Percentiles rank a stretch among this genome's conserved stretches.
Evolutionary conservation across 2,329 filamentous ascomycete species (phyloP).

Genomic region (Bipolaris victoriae): DNA sequence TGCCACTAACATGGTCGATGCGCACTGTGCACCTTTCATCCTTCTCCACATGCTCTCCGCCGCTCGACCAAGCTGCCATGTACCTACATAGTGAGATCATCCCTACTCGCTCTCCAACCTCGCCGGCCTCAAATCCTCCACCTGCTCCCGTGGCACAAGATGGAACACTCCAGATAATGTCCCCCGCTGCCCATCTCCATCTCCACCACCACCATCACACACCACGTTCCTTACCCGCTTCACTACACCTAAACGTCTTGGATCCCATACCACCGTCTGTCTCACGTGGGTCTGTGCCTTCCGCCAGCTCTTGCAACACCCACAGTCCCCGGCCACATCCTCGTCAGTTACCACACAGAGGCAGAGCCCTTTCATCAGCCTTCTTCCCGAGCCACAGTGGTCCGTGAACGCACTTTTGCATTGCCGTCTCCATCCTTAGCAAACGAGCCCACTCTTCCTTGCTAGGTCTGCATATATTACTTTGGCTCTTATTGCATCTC

Average conservation of each 20-base stretch:
- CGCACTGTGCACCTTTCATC: constrained; percentile 43
- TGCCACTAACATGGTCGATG: constrained; percentile 36
- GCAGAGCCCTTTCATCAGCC: constrained; percentile 33
- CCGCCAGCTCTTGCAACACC: constrained; percentile 23
- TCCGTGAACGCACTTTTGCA: constrained; percentile 33
- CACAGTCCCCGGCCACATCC: constrained; percentile 28
- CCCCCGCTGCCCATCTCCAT: constrained; percentile 13
- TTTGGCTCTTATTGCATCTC: constrained; percentile 30
- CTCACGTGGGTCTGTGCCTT: constrained; percentile 26
- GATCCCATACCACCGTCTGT: constrained; percentile 12
- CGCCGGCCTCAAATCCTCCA: constrained; percentile 35
- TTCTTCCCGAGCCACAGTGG: constrained; percentile 26
- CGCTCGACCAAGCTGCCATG: constrained; percentile 37
- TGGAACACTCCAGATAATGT: constrained; percentile 32
- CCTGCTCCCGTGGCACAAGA: constrained; percentile 29
- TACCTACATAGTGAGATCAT: constrained; percentile 43
- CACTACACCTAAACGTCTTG: constrained; percentile 4
- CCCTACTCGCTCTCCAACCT: constrained; percentile 40
- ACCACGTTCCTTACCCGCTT: constrained; percentile 9
- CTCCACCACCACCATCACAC: background rate
- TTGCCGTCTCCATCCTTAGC: constrained; percentile 33
- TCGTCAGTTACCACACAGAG: constrained; percentile 35
- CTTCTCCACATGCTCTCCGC: constrained; percentile 47
- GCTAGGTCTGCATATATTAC: constrained; percentile 45
- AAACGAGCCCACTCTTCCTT: constrained; percentile 31